A percentile compares a stretch with the other conserved stretches of the same genome.
Evolutionary conservation across 257 asterid genomes (phyloP).

Genomic region (Voacanga thouarsii): DNA sequence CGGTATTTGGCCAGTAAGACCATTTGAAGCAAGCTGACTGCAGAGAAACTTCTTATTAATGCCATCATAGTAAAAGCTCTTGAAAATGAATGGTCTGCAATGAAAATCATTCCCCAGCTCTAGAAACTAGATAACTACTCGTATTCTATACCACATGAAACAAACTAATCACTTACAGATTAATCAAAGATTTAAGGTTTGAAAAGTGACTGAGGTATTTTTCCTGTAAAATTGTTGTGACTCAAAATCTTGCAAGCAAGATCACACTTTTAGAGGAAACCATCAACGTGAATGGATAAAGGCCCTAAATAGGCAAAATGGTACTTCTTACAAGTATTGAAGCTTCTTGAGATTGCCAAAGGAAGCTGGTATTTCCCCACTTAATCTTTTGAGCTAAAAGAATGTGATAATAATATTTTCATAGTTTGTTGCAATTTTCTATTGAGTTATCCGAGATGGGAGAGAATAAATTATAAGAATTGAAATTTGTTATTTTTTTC

Average conservation of each 20-base stretch:
- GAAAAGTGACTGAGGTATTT: conserved; percentile 80
- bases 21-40: conserved; percentile 84
- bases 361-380: conserved; percentile 81
- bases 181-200: conserved; percentile 50
- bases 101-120: not conserved
- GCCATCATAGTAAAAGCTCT: conserved; percentile 5
- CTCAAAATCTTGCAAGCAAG: conserved; percentile 55
- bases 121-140: not conserved
- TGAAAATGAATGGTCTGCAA: not conserved
- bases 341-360: conserved; percentile 71
- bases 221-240: conserved; percentile 71
- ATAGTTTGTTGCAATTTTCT: too few species aligned
- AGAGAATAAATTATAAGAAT: too few species aligned
- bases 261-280: conserved; percentile 14
- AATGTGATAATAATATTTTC: too few species aligned
- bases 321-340: conserved; percentile 63
- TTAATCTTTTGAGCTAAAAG: too few species aligned
- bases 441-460: too few species aligned
- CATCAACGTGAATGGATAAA: not conserved
- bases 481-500: too few species aligned
- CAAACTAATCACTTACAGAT: conserved; percentile 46
- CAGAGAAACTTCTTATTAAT: conserved; percentile 26
- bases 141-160: conserved; percentile 3
- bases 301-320: conserved; percentile 1
- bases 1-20: conserved; percentile 72